phyloP scores from a whole-genome alignment of 305 asterid genomes.

The Plantago lanceolata region DNA sequence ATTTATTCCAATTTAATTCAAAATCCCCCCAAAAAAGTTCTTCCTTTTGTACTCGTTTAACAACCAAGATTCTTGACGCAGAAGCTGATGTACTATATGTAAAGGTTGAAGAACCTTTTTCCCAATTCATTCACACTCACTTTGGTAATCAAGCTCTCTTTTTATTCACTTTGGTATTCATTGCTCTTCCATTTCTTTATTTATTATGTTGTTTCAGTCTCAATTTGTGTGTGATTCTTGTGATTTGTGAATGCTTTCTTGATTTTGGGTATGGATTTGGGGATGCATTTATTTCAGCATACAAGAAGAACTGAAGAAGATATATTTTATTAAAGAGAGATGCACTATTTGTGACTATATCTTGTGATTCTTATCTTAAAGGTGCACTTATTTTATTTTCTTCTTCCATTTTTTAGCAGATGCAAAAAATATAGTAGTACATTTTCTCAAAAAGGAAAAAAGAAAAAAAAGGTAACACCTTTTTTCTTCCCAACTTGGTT shows the following conservation, averaged over 20 bases:
- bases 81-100: conserved; percentile 26
- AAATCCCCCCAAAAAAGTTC: conserved; percentile 23
- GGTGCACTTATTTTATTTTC: too few relatives aligned
- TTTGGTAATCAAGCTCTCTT: background rate
- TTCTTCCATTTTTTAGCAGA: background rate
- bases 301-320: too few relatives aligned
- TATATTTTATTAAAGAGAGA: too few relatives aligned
- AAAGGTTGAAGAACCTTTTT: background rate
- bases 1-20: conserved; percentile 13
- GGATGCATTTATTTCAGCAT: too few relatives aligned
- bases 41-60: conserved; percentile 23
- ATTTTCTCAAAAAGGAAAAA: too few relatives aligned
- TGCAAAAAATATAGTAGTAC: background rate
- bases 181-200: background rate
- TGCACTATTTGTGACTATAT: too few relatives aligned
- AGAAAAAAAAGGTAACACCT: too few relatives aligned
- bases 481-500: too few relatives aligned
- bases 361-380: too few relatives aligned
- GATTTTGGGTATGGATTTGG: background rate
- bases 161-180: background rate
- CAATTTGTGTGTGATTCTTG: too few relatives aligned
- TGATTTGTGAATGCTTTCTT: background rate
- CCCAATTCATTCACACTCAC: background rate
- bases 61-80: conserved; percentile 30
- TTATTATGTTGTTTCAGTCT: background rate